Base-by-base conservation (phyloP, 768 basidiomycete species). In the Termitomyces sp. region DNA sequence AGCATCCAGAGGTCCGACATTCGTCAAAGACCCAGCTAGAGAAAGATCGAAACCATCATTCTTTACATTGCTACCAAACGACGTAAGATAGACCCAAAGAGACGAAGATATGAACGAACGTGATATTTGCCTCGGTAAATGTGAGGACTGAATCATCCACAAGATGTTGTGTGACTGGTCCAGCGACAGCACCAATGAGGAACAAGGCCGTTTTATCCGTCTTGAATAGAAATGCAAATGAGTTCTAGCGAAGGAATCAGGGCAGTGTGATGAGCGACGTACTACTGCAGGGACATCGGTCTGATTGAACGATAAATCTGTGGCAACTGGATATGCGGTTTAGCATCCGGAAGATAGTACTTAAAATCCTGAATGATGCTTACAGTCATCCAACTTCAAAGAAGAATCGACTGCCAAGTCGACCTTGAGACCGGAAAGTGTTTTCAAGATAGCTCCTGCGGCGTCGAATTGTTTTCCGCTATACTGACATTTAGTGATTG, bases 121-220 rank as follows among this genome's bases (percentile, higher is more conserved):
- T 81, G 63, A 90, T 85, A 55, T 83, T 81, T 2, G 83, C 88
- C 46, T 75, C 72, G 31, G 65, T 74, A 67, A 88, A 89, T 8
- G 73, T 71, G 49, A 90, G 66, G 5, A 73, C 60, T 0, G 87
- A 76, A 20, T 74, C 75, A 47, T 84, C 78, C 26, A 90, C 87
- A 16, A 90, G 76, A 61, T 77, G 73, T 68, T 88, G 88, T 2
- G 84, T 80, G 29, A 86, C 72, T 14, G 87, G 85, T 18, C 78
- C 83, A 42, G 86, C 84, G 31, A 89, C 85, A 4, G 81, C 85
- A n/a, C 86, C 85, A 41, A 89, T 84, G 50, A 89, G 75, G 69
- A 80, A 87, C 26, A 90, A 69, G 0, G 78, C 81, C 2, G 83
- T 83, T 59, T 76, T 64, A 66, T 89, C 88, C 2, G 83, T 85